Evolutionary conservation across 2,329 filamentous ascomycete genomes (phyloP).

Genomic region (Apiospora arundinis): DNA sequence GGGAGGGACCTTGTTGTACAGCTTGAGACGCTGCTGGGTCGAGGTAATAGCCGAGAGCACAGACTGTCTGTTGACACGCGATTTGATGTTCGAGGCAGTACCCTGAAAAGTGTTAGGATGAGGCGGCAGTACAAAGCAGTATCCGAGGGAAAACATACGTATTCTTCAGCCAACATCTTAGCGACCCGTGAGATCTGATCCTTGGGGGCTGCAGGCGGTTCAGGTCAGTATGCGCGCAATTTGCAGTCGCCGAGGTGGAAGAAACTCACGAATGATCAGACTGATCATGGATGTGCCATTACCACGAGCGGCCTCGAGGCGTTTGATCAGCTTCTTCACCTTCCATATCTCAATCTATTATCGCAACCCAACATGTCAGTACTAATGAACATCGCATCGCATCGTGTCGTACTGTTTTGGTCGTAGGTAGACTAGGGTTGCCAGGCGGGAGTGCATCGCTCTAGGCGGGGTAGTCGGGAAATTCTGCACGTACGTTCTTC

Average conservation of each 20-base stretch:
- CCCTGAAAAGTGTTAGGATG: slow-evolving; percentile 60
- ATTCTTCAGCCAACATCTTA: slow-evolving; percentile 99
- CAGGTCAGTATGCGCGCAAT: slow-evolving; percentile 23
- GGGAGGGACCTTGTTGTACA: slow-evolving; percentile 98
- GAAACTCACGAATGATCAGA: slow-evolving; percentile 86
- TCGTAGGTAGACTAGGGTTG: not conserved
- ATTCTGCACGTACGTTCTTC: slow-evolving; percentile 75
- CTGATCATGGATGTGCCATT: slow-evolving; percentile 99
- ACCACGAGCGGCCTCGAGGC: slow-evolving; percentile 93
- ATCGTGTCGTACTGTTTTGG: not conserved
- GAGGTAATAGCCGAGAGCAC: slow-evolving; percentile 98
- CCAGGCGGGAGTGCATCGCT: not conserved
- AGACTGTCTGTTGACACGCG: slow-evolving; percentile 97
- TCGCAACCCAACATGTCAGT: not conserved
- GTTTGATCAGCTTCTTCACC: slow-evolving; percentile 99
- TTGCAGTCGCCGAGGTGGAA: slow-evolving; percentile 26
- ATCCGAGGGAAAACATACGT: slow-evolving; percentile 64
- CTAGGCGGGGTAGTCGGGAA: slow-evolving; percentile 18
- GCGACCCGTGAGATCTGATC: slow-evolving; percentile 94
- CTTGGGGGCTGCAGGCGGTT: slow-evolving; percentile 75
- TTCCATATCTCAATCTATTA: slow-evolving; percentile 82
- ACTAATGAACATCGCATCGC: too few relatives aligned
- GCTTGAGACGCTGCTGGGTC: slow-evolving; percentile 97
- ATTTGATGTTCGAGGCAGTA: slow-evolving; percentile 99
- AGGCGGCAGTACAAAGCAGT: slow-evolving; percentile 19